Evolutionary conservation across 2,329 filamentous ascomycete genomes (phyloP).

Genomic region (Penicillium polonicum): DNA sequence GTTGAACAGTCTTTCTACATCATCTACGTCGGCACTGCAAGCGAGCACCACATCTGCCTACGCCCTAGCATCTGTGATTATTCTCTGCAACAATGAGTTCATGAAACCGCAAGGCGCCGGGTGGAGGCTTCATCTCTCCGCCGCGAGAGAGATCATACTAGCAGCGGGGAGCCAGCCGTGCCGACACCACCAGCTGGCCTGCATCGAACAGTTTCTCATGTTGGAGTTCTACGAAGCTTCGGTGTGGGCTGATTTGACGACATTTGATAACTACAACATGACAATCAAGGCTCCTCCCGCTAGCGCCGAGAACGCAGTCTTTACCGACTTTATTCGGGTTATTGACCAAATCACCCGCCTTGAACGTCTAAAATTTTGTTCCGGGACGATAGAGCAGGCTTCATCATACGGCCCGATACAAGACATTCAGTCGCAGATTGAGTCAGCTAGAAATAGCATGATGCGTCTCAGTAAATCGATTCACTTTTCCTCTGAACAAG

Average conservation of each 20-base stretch:
- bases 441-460: conserved; percentile 1
- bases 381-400: background rate
- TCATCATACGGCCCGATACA: background rate
- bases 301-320: conserved; percentile 14
- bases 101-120: conserved; percentile 17
- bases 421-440: conserved; percentile 6
- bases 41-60: conserved; percentile 2
- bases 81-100: conserved; percentile 25
- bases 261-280: conserved; percentile 15
- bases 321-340: conserved; percentile 21
- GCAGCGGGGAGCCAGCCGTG: background rate
- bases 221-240: conserved; percentile 23
- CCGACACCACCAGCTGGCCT: background rate
- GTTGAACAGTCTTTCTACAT: conserved; percentile 1
- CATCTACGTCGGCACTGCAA: background rate
- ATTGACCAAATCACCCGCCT: conserved; percentile 21
- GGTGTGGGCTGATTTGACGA: conserved; percentile 16
- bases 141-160: conserved; percentile 21
- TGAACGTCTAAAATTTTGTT: conserved; percentile 11
- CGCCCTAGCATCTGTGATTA: conserved; percentile 20
- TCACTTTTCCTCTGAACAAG: conserved; percentile 11
- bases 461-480: conserved; percentile 4
- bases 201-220: conserved; percentile 20
- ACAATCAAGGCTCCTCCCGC: conserved; percentile 7
- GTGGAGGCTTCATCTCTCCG: conserved; percentile 23